Percentiles rank a stretch among this genome's conserved stretches.
Evolutionary conservation across 139 green algal species (phyloP).

Genomic region (Volvox reticuliferus): DNA sequence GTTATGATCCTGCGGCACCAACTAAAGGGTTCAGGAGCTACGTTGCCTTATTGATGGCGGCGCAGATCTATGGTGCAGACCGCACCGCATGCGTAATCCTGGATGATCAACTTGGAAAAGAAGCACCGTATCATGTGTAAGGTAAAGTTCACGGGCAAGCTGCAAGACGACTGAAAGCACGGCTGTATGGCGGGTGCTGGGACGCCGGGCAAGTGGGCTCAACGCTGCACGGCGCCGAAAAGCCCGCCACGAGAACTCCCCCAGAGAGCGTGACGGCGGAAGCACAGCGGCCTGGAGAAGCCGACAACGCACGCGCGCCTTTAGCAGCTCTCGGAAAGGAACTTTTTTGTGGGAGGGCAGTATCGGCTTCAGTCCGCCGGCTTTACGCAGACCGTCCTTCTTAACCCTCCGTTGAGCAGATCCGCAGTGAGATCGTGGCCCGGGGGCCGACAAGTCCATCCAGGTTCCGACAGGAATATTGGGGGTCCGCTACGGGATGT

Average conservation of each 20-base stretch:
- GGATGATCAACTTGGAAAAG: no score
- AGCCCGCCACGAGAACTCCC: conserved; percentile 3
- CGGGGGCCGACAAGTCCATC: no score
- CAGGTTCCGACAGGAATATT: no score
- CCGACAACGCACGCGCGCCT: neutral
- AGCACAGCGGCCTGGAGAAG: neutral
- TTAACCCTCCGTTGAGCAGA: conserved; percentile 25
- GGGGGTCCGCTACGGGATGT: no score
- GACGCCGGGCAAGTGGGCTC: neutral
- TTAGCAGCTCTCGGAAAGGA: no score
- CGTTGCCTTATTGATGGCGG: neutral
- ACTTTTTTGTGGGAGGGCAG: conserved; percentile 60
- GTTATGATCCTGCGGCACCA: neutral
- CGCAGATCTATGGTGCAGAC: no score
- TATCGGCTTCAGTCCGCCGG: conserved; percentile 56
- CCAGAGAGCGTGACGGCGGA: no score
- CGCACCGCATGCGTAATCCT: no score
- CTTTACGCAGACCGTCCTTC: conserved; percentile 39
- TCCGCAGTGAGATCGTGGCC: no score
- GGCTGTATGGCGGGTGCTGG: conserved; percentile 44
- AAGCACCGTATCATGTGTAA: no score
- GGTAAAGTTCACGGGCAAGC: neutral
- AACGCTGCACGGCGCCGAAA: conserved; percentile 51
- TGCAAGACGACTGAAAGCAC: neutral
- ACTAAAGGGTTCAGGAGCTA: no score